These are phyloP conservation scores for Jatropha podagrica DNA, from an alignment of 441 rosid genomes.

Conservation along the genomic window DNA sequence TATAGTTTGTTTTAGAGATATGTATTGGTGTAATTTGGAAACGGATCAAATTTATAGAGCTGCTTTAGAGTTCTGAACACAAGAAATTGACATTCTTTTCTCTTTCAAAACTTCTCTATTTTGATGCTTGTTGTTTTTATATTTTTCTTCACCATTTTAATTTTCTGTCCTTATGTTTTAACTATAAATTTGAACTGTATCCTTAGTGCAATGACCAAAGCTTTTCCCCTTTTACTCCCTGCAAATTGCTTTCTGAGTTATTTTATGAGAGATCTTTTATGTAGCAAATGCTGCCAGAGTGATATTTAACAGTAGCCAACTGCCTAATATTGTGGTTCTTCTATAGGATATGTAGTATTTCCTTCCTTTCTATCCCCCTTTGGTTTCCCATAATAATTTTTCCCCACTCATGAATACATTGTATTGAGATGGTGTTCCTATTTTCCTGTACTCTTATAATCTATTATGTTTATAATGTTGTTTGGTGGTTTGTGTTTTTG, in stretches of 20 bases:
- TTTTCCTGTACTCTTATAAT: constrained; percentile 4
- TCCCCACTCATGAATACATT: background rate
- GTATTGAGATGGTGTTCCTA: background rate
- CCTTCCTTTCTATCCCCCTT: background rate
- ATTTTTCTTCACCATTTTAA: background rate
- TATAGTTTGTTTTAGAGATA: background rate
- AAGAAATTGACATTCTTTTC: background rate
- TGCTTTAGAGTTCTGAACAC: background rate
- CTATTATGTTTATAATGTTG: background rate
- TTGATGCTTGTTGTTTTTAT: background rate
- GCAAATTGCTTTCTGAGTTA: background rate
- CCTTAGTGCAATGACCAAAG: background rate
- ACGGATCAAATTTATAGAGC: background rate
- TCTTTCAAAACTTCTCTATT: background rate
- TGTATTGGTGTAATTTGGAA: background rate
- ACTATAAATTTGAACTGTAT: background rate
- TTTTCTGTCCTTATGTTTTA: background rate
- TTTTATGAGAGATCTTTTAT: background rate
- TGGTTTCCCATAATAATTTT: background rate
- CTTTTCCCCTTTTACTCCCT: background rate
- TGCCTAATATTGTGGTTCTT: background rate
- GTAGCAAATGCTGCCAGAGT: background rate
- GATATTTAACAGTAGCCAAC: background rate
- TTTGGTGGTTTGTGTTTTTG: background rate
- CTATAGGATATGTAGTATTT: background rate